phyloP scores from a whole-genome alignment of 805 yeast genomes.

The Torulaspora delbrueckii region DNA sequence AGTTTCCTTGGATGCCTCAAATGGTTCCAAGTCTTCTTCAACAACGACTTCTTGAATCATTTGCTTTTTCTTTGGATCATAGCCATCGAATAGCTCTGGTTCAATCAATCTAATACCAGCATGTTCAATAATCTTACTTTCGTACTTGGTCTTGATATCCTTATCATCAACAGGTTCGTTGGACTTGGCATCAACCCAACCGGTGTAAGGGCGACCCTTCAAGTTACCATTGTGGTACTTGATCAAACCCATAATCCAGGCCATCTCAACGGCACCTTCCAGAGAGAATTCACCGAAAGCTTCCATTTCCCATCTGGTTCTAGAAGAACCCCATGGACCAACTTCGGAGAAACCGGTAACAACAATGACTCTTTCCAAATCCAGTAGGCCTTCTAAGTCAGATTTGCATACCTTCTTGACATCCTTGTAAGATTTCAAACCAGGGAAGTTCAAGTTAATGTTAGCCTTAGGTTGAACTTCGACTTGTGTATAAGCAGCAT shows the following conservation, averaged over 20 bases:
- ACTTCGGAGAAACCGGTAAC: constrained; percentile 98
- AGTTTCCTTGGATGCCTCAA: constrained; percentile 90
- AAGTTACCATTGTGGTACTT: constrained; percentile 82
- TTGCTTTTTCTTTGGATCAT: constrained; percentile 90
- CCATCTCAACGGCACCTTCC: constrained; percentile 98
- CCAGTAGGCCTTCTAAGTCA: constrained; percentile 83
- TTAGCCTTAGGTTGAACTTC: constrained; percentile 90
- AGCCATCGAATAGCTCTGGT: constrained; percentile 90
- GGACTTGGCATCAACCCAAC: constrained; percentile 97
- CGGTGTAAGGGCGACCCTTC: constrained; percentile 71
- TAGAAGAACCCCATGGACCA: constrained; percentile 98
- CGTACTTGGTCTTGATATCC: constrained; percentile 89
- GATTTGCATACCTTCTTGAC: constrained; percentile 60
- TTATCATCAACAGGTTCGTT: constrained; percentile 89
- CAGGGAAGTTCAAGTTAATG: constrained; percentile 91
- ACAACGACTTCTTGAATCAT: constrained; percentile 92
- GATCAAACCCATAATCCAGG: constrained; percentile 98
- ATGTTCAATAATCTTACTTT: constrained; percentile 81
- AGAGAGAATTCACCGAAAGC: constrained; percentile 88
- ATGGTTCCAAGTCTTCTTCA: constrained; percentile 94
- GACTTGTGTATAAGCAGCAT: constrained; percentile 74
- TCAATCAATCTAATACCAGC: constrained; percentile 96
- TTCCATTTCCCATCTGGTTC: constrained; percentile 99
- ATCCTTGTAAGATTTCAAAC: constrained; percentile 68
- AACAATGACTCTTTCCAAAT: constrained; percentile 86